Base-by-base conservation (phyloP, 2,329 filamentous ascomycete genomes). In the Penicillium polonicum region DNA sequence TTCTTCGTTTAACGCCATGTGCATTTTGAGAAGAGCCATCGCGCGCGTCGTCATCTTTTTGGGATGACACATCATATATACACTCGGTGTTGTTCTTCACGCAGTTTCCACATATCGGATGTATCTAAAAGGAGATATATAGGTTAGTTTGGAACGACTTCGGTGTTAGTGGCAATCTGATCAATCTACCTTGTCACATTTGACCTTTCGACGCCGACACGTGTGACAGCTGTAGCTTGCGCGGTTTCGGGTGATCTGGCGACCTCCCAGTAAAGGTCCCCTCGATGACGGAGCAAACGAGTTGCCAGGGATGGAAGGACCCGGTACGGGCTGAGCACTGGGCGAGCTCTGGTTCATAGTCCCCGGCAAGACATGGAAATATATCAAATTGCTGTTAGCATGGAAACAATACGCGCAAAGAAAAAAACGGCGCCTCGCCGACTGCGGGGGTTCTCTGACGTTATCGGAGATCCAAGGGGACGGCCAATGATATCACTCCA, bases 161-260 rank as follows among this genome's bases (percentile, higher is more conserved):
- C 2, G 2, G 6, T n/a, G 7, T 21, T 29, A 9, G 7, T 6
- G 15, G 3, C 2, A 23, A 17, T n/a, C 9, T 6, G 19, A 29
- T 42, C 13, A 21, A 56, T 36, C 10, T 63, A 72, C 70, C 67
- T 79, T 78, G 64, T 78, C 73, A 60, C 78, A 80, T 71, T 79
- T 80, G 48, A 80, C 76, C 61, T 80, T 80, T 31, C 78, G 72
- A 57, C 75, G 68, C 48, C 78, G 74, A 66, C 78, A 80, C 1
- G 71, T 76, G 62, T 78, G 73, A 58, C 78, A 80, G 61, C 76
- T 78, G 61, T 80, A 79, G 61, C 77, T 79, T 35, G 75, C 72
- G 48, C 78, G 75, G 46, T 77, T 79, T 19, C 78, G 75, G 38
- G 78, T 80, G 51, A 80, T 80, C 55, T 79, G 77, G 50, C 77